phyloP scores from a whole-genome alignment of 192 early-diverging fungal genomes.

The Funneliformis geosporum region DNA sequence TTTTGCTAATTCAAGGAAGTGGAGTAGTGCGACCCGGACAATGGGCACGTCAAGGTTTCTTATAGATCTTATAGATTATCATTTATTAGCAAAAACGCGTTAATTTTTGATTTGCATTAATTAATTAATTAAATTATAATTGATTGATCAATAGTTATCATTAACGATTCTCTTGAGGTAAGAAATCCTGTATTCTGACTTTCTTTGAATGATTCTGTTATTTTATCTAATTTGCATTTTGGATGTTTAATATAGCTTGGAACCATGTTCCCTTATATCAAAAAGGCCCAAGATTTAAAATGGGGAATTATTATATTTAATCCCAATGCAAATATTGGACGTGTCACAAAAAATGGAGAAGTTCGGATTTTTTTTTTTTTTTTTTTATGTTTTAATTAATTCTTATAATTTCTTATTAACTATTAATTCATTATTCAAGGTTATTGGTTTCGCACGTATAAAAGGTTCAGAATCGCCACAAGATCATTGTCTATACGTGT shows the following conservation, averaged over 20 bases:
- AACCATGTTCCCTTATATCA: conserved; percentile 38
- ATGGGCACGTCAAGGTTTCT: conserved; percentile 35
- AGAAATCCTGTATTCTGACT: background rate
- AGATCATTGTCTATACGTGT: conserved; percentile 36
- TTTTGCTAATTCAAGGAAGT: conserved; percentile 37
- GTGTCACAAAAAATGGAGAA: background rate
- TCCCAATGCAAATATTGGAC: conserved; percentile 32
- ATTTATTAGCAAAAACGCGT: background rate
- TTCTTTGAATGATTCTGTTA: background rate
- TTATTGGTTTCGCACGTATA: background rate
- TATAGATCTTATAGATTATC: background rate
- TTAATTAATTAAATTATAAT: background rate
- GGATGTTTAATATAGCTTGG: conserved; percentile 19
- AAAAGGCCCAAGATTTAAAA: conserved; percentile 28
- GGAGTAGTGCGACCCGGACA: conserved; percentile 40
- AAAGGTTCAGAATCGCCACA: conserved; percentile 27
- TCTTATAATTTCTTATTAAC: background rate
- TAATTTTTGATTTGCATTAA: background rate
- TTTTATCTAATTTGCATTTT: background rate
- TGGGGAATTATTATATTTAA: conserved; percentile 37
- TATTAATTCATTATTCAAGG: background rate
- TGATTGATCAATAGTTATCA: conserved; percentile 29
- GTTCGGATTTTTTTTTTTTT: background rate
- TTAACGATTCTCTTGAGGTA: conserved; percentile 41
- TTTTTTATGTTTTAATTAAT: background rate